These are phyloP conservation scores for Solanum chacoense DNA, from an alignment of 305 asterid species.

Conservation along the genomic window DNA sequence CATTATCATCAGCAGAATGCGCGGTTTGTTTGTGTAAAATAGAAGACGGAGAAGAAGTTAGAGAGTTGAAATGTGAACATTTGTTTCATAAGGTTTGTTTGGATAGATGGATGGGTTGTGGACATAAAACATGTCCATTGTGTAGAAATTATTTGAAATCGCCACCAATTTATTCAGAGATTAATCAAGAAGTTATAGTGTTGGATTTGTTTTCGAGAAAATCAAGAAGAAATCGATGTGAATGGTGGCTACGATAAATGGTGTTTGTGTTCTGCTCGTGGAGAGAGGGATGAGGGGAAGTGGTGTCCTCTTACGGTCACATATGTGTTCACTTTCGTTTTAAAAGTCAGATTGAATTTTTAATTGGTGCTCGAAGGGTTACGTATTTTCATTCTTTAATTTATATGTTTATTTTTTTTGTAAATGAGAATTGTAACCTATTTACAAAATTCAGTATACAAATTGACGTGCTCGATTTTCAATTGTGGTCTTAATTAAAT, in stretches of 20 bases:
- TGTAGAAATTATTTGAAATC: conserved; percentile 4
- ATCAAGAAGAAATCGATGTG: neutral
- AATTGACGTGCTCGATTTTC: neutral
- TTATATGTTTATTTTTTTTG: neutral
- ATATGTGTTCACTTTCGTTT: neutral
- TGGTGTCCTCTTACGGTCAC: neutral
- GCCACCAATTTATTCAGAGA: neutral
- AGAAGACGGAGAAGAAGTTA: conserved; percentile 2
- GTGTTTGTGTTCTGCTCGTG: neutral
- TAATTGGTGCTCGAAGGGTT: neutral
- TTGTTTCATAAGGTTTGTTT: conserved; percentile 13
- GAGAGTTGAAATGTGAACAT: conserved; percentile 9
- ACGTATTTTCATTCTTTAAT: neutral
- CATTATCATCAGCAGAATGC: conserved; percentile 1
- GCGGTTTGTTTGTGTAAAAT: conserved; percentile 14
- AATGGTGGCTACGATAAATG: conserved; percentile 6
- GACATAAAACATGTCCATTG: conserved; percentile 8
- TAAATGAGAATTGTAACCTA: neutral
- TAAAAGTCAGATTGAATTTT: neutral
- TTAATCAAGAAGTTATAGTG: neutral
- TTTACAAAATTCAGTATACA: neutral
- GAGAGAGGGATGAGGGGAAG: neutral
- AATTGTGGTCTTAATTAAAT: neutral
- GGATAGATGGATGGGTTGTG: conserved; percentile 13
- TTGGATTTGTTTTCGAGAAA: neutral